Percentiles rank a stretch among this genome's conserved stretches.
Conservation (phyloP, 495 filamentous ascomycete genomes). For the Niebla homalea region DNA sequence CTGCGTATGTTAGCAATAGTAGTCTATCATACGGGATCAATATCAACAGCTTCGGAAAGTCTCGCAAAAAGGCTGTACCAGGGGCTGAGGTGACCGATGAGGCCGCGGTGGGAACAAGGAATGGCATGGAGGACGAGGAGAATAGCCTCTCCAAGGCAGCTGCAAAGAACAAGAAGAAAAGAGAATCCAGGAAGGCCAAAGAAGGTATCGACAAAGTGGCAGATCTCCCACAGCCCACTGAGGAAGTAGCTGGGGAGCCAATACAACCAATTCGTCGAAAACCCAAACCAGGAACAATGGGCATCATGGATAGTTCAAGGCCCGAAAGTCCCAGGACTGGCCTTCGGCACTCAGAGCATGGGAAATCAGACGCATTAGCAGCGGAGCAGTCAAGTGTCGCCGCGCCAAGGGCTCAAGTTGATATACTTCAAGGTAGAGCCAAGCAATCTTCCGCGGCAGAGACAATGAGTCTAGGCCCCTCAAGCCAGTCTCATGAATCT, state of each 20-base stretch:
- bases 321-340: constrained; percentile 14
- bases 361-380: constrained; percentile 24
- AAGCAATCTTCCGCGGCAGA: constrained; percentile 3
- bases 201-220: constrained; percentile 47
- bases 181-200: constrained; percentile 87
- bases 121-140: constrained; percentile 43
- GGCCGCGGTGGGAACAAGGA: constrained; percentile 47
- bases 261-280: constrained; percentile 32
- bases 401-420: neutral
- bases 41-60: constrained; percentile 69
- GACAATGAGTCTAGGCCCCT: constrained; percentile 18
- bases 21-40: constrained; percentile 41
- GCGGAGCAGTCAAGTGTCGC: constrained; percentile 27
- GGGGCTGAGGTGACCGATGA: constrained; percentile 55
- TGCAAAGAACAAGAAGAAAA: constrained; percentile 97
- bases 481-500: constrained; percentile 28
- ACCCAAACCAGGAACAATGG: constrained; percentile 48
- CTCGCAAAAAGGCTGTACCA: constrained; percentile 57
- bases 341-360: constrained; percentile 4
- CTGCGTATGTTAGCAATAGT: constrained; percentile 75
- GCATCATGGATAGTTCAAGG: constrained; percentile 47
- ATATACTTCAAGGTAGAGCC: neutral
- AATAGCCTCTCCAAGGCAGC: constrained; percentile 74
- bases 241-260: constrained; percentile 11
- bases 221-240: constrained; percentile 24